Base-by-base conservation (phyloP, 163 green algal genomes). In the Chlamydomonas reinhardtii region DNA sequence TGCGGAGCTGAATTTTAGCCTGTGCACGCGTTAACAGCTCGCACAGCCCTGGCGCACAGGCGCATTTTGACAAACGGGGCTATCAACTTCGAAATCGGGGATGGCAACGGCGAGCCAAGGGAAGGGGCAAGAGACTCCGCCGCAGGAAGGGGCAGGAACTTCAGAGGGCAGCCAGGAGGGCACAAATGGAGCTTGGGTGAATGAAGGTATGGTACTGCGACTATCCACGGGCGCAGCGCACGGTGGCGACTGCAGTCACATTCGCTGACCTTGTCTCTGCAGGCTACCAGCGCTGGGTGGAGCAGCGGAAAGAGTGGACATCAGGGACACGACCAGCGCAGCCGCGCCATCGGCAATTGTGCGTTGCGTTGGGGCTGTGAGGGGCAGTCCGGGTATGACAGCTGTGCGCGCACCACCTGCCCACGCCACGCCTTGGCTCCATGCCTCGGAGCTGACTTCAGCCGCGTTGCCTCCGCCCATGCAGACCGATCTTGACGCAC, bases 261-360 rank as follows among this genome's bases (percentile, higher is more conserved):
- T 27, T 65, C 59, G 59, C 59, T n/a, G 22, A 29, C 22, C 19
- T n/a, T 22, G 59, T 11, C 59, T n/a, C 1, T 20, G 29, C 79
- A 86, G 80, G 80, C 14, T 86, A 86, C 71, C 48, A 80, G 31
- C 54, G 34, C 8, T 86, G 80, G 80, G 27, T 86, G 20, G 29
- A 27, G 34, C 80, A 86, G 54, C 43, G 80, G 34, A 27, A 48
- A n/a, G n/a, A 86, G 27, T 86, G 80, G 80, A 79, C 54, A 2
- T 48, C 78, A 2, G 78, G 78, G 52, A 61, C 59, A 14, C 78
- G 78, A n/a, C 65, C 78, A 20, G 19, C 48, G 1, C 31, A 72
- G 22, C 32, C 68, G 20, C 61, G 54, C 15, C 48, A 48, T 4
- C 52, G 69, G 4, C 68, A 39, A 22, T 2, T 78, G 79, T 77